phyloP scores from a whole-genome alignment of 2,329 filamentous ascomycete genomes.

The Aspergillus carbonarius region DNA sequence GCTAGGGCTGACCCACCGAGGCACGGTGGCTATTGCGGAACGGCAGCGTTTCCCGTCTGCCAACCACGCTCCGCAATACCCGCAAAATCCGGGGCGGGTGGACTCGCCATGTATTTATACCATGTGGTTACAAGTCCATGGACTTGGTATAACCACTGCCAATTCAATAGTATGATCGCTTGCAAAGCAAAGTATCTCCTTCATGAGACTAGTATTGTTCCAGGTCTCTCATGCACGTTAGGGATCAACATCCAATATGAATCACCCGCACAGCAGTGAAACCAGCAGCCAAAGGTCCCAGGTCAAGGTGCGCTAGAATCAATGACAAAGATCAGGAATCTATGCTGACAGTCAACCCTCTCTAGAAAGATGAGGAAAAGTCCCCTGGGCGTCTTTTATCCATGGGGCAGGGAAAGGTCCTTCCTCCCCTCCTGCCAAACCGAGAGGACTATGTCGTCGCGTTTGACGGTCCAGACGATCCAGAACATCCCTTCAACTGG shows the following conservation, averaged over 20 bases:
- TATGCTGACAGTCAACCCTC: neutral
- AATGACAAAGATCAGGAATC: neutral
- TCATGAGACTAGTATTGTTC: too few species aligned
- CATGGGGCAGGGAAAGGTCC: slow-evolving; percentile 42
- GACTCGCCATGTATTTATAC: too few species aligned
- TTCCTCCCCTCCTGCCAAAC: slow-evolving; percentile 48
- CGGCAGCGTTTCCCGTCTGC: too few species aligned
- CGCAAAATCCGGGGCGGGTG: neutral
- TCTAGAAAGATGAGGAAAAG: neutral
- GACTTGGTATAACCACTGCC: too few species aligned
- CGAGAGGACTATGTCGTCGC: slow-evolving; percentile 53
- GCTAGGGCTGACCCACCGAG: too few species aligned
- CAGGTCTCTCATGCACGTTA: too few species aligned
- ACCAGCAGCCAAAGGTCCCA: neutral
- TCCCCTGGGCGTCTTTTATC: neutral
- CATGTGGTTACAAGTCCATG: too few species aligned
- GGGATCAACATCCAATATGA: neutral
- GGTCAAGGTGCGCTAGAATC: neutral
- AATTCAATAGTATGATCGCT: too few species aligned
- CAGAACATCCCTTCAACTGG: slow-evolving; percentile 55
- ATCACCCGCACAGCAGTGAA: neutral
- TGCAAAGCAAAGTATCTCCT: too few species aligned
- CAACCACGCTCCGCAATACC: neutral
- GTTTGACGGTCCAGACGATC: slow-evolving; percentile 51
- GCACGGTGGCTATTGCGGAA: too few species aligned